A percentile compares a stretch with the other conserved stretches of the same genome.
Evolutionary conservation across 805 yeast genomes (phyloP).

Genomic region (Kazachstania psychrophila): DNA sequence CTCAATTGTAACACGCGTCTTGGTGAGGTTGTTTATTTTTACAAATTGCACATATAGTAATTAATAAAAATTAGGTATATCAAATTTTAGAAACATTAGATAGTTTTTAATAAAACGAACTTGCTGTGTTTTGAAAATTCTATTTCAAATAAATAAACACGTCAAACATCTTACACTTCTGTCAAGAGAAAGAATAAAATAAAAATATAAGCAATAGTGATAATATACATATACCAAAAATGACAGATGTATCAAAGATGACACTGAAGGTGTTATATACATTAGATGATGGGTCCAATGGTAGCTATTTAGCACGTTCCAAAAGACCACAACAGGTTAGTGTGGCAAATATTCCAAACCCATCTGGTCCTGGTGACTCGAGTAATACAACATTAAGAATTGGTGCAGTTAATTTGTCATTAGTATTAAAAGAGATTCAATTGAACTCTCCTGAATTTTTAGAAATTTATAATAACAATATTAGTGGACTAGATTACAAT

Average conservation of each 20-base stretch:
- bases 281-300: slow-evolving; percentile 22
- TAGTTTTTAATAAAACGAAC: too few relatives aligned
- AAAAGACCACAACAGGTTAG: slow-evolving; percentile 21
- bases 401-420: slow-evolving; percentile 24
- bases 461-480: slow-evolving; percentile 9
- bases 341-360: slow-evolving; percentile 21
- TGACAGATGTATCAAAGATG: slow-evolving; percentile 21
- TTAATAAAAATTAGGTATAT: too few relatives aligned
- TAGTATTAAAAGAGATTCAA: slow-evolving; percentile 24
- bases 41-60: too few relatives aligned
- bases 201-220: too few relatives aligned
- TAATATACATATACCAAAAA: slow-evolving; percentile 5
- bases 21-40: too few relatives aligned
- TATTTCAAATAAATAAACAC: too few relatives aligned
- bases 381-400: slow-evolving; percentile 11
- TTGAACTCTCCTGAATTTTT: slow-evolving; percentile 29
- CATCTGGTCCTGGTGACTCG: slow-evolving; percentile 9
- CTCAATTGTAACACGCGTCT: too few relatives aligned
- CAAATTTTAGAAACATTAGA: too few relatives aligned
- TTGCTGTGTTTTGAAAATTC: too few relatives aligned
- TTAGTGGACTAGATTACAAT: slow-evolving; percentile 21
- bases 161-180: too few relatives aligned
- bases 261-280: slow-evolving; percentile 29
- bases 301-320: slow-evolving; percentile 27
- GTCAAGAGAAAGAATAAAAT: too few relatives aligned